These are phyloP conservation scores for Cladosporium sp. DNA, from an alignment of 2,329 filamentous ascomycete species.

Conservation along the genomic window DNA sequence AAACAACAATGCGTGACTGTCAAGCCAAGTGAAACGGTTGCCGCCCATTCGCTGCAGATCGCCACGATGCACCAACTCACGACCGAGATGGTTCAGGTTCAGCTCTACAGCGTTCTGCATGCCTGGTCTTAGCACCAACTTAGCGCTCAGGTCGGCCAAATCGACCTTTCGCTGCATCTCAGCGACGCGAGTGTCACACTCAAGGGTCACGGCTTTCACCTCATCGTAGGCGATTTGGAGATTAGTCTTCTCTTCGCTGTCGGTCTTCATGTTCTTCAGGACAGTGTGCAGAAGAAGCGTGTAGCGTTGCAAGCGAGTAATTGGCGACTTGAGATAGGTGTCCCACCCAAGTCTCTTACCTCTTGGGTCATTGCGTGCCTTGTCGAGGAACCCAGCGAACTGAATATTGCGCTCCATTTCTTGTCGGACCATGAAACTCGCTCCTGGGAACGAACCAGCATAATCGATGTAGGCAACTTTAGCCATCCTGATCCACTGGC, in stretches of 20 bases:
- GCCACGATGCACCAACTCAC: constrained; percentile 83
- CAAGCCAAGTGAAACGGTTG: constrained; percentile 87
- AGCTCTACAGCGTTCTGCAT: constrained; percentile 80
- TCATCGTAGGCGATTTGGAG: constrained; percentile 81
- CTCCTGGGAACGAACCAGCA: constrained; percentile 79
- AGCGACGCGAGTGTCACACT: constrained; percentile 88
- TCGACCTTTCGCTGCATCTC: constrained; percentile 90
- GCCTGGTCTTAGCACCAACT: constrained; percentile 78
- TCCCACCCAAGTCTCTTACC: constrained; percentile 88
- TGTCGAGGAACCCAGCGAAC: constrained; percentile 81
- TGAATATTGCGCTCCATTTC: constrained; percentile 80
- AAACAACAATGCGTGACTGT: constrained; percentile 89
- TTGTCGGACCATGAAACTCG: constrained; percentile 75
- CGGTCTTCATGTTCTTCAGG: constrained; percentile 74
- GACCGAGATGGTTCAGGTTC: constrained; percentile 89
- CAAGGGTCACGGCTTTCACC: constrained; percentile 81
- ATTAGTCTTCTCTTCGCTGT: constrained; percentile 87
- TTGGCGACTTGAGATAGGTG: constrained; percentile 87
- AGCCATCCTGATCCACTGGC: constrained; percentile 97
- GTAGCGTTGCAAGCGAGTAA: constrained; percentile 89
- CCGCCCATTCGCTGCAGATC: constrained; percentile 85
- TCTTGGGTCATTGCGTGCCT: constrained; percentile 70
- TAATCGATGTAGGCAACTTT: constrained; percentile 87
- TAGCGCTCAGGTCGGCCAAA: constrained; percentile 76
- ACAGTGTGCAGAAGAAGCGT: constrained; percentile 78